Percentiles rank a stretch among this genome's conserved stretches.
Evolutionary conservation across 139 green algal genomes (phyloP).

Genomic region (Chlamydomonas sphaeroides): DNA sequence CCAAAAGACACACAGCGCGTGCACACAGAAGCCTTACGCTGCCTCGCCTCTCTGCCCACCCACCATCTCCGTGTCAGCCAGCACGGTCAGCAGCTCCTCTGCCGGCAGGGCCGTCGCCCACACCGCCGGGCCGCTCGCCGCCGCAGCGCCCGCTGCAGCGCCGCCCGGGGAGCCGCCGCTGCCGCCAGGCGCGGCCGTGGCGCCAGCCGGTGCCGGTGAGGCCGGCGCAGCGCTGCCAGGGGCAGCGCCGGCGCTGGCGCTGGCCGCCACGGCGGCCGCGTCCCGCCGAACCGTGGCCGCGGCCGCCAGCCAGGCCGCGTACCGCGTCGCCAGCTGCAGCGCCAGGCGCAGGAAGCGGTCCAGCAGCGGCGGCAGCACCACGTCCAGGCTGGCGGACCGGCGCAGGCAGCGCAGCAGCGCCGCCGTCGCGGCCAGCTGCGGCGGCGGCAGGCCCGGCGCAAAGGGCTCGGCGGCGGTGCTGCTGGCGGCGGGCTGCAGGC

Average conservation of each 20-base stretch:
- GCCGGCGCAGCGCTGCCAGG: neutral
- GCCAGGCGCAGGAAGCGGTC: conserved; percentile 86
- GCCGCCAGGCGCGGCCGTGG: neutral
- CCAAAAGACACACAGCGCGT: no score
- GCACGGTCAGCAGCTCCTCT: conserved; percentile 31
- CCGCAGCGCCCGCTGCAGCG: neutral
- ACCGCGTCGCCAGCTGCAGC: conserved; percentile 85
- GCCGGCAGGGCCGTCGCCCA: conserved; percentile 6
- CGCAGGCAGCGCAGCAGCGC: conserved; percentile 54
- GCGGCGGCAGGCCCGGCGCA: neutral
- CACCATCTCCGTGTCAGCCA: conserved; percentile 18
- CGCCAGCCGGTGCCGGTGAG: neutral
- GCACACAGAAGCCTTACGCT: no score
- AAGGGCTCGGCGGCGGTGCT: neutral
- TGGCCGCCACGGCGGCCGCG: conserved; percentile 12
- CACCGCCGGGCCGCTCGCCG: neutral
- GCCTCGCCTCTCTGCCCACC: no score
- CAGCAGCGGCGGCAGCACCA: conserved; percentile 79
- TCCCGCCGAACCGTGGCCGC: conserved; percentile 38
- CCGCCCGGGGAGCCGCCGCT: neutral
- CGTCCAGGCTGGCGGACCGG: conserved; percentile 55
- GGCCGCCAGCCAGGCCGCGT: conserved; percentile 67
- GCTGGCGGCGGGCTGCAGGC: conserved; percentile 31
- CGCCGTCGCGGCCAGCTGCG: conserved; percentile 48
- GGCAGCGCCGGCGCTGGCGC: neutral